A percentile compares a stretch with the other conserved stretches of the same genome.
Conservation (phyloP, 1,139 yeast species). For the Diutina siamensis region DNA sequence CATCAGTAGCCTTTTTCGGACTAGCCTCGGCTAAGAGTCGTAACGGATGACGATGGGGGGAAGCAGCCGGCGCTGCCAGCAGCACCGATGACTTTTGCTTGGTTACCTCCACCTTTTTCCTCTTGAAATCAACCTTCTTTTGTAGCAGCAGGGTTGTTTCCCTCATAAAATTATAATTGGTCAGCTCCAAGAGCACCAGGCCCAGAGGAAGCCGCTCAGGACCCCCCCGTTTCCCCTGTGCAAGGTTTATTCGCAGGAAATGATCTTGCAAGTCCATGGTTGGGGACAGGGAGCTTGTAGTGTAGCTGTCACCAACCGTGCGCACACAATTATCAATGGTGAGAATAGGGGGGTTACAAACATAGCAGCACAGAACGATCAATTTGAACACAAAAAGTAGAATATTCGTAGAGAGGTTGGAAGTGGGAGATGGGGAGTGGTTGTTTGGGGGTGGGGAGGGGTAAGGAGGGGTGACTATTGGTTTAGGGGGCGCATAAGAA, state of each 20-base stretch:
- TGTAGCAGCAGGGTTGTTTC: slow-evolving; percentile 6
- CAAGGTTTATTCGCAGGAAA: slow-evolving; percentile 5
- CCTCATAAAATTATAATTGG: slow-evolving; percentile 2
- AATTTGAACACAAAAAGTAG: too few species aligned
- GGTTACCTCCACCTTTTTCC: background rate
- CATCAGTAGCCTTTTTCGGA: background rate
- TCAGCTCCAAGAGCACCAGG: background rate
- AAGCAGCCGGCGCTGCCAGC: slow-evolving; percentile 1
- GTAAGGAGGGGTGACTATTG: too few species aligned
- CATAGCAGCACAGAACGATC: too few species aligned
- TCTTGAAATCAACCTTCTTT: slow-evolving; percentile 2
- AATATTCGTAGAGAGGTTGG: too few species aligned
- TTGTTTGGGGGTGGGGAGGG: too few species aligned
- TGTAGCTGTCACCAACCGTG: background rate
- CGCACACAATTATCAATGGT: too few species aligned
- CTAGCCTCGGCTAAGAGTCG: background rate
- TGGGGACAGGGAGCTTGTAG: background rate
- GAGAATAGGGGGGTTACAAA: background rate
- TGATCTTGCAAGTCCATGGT: slow-evolving; percentile 2
- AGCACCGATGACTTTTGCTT: background rate
- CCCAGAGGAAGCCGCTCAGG: background rate
- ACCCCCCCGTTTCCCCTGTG: slow-evolving; percentile 3
- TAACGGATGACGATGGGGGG: background rate
- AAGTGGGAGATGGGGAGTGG: too few species aligned
- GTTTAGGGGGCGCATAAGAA: too few species aligned